Conservation (phyloP, 306 rosid species). For the Erythrophleum fordii region DNA sequence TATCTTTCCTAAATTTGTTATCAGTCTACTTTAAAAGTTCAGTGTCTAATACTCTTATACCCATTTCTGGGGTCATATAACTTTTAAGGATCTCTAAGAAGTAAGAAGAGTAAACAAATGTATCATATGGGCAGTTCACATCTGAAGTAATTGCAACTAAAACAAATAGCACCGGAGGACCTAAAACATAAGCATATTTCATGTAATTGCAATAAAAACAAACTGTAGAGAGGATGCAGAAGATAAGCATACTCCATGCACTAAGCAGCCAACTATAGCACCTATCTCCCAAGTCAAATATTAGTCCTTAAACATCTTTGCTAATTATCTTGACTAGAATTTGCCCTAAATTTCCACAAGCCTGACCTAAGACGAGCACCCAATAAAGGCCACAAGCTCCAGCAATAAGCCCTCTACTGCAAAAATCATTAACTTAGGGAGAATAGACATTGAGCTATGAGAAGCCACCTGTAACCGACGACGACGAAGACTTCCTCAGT, state of each 20-base stretch:
- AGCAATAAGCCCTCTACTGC: neutral
- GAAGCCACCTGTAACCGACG: conserved; percentile 61
- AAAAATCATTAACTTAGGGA: neutral
- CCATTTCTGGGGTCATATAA: neutral
- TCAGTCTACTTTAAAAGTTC: conserved; percentile 11
- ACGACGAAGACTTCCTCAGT: conserved; percentile 80
- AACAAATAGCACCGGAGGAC: neutral
- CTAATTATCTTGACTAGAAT: neutral
- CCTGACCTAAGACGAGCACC: conserved; percentile 2
- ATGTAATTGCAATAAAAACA: neutral
- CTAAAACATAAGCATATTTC: neutral
- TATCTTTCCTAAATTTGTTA: conserved; percentile 12
- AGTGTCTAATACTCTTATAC: neutral
- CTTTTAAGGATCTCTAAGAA: neutral
- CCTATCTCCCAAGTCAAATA: neutral
- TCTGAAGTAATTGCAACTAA: neutral
- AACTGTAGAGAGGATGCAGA: neutral
- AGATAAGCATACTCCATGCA: conserved; percentile 2
- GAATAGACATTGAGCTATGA: neutral
- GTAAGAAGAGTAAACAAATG: neutral
- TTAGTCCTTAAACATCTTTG: neutral
- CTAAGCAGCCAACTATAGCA: neutral
- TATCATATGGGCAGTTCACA: neutral
- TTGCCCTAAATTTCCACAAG: neutral
- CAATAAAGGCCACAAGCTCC: neutral